A percentile compares a stretch with the other conserved stretches of the same genome.
Evolutionary conservation across 1,139 yeast genomes (phyloP).

Genomic region (Lodderomyces orthopsilosis): DNA sequence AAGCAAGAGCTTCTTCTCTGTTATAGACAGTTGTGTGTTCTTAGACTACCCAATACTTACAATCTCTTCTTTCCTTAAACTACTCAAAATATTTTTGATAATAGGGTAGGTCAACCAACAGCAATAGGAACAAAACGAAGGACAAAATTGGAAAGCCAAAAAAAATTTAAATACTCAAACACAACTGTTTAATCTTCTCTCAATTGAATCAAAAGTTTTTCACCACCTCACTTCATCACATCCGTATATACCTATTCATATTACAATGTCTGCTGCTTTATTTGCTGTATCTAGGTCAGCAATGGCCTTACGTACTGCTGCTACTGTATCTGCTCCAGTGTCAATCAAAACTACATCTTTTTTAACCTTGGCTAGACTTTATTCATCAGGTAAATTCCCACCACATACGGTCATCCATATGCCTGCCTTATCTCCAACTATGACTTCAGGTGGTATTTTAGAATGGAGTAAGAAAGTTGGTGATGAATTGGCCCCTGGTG

Average conservation of each 20-base stretch:
- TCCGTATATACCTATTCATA: neutral
- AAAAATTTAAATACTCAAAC: neutral
- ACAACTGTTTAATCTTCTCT: no score
- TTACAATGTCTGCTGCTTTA: constrained; percentile 34
- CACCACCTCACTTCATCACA: no score
- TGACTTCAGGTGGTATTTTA: constrained; percentile 93
- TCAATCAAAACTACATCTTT: constrained; percentile 15
- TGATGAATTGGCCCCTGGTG: constrained; percentile 85
- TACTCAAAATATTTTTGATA: no score
- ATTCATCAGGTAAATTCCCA: constrained; percentile 54
- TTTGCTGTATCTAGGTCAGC: constrained; percentile 33
- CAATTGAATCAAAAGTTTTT: no score
- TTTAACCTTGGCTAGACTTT: constrained; percentile 36
- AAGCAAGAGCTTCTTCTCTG: no score
- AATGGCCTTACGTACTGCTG: constrained; percentile 23
- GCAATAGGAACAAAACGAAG: no score
- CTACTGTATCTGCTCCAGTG: constrained; percentile 14
- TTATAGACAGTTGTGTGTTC: no score
- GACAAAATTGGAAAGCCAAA: no score
- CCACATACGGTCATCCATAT: constrained; percentile 70
- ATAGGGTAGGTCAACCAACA: no score
- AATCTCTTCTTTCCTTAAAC: no score
- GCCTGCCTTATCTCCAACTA: constrained; percentile 97
- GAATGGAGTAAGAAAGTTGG: constrained; percentile 89
- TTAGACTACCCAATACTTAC: no score